Evolutionary conservation across 768 basidiomycete genomes (phyloP), one percentile per base, ranked within the genome.

Genomic region (Rhodotorula diobovata): DNA sequence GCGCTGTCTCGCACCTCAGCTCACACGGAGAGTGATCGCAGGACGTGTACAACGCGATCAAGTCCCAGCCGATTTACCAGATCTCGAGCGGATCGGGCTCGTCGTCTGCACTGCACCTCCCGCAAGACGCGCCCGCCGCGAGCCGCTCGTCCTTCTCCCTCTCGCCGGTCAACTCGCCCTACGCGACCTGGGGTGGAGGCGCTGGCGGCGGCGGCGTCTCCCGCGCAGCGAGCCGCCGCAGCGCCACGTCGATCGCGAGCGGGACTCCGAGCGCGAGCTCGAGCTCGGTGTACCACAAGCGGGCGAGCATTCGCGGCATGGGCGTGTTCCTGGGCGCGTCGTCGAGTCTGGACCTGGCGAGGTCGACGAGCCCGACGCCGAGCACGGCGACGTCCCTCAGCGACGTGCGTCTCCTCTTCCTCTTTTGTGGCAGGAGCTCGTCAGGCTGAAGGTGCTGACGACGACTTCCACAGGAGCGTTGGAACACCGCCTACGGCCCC

Each of bases 1-100:
- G 12, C 62, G 16, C 46, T 64, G 21, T n/a, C 61, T 60, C 6
- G 37, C 39, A 30, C 25, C 74, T 20, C 94, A n/a, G n/a, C n/a
- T n/a, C n/a, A n/a, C n/a, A n/a, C n/a, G n/a, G n/a, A n/a, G n/a
- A n/a, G n/a, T 91, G 4, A 11, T 1, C 18, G n/a, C 41, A 59
- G 58, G 96, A 99, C 78, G 95, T 99, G 85, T 99, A 93, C 83
- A 86, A 84, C 76, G 88, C 93, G 15, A 88, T 98, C 81, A 93
- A 94, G 48, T 9, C 34, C 25, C 68, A 72, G 51, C 74, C 77
- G 3, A 71, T 77, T 45, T 74, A 72, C 64, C 77, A 78, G 53
- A 62, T 65, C 6, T 41, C 65, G n/a, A 48, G 37, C 61, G 48
- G 35, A 1, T 41, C 55, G 15, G 25, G 43, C 4, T 68, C 72